These are phyloP conservation scores for Aspergillus eucalypticola DNA, from an alignment of 2,329 filamentous ascomycete genomes.

Conservation along the genomic window DNA sequence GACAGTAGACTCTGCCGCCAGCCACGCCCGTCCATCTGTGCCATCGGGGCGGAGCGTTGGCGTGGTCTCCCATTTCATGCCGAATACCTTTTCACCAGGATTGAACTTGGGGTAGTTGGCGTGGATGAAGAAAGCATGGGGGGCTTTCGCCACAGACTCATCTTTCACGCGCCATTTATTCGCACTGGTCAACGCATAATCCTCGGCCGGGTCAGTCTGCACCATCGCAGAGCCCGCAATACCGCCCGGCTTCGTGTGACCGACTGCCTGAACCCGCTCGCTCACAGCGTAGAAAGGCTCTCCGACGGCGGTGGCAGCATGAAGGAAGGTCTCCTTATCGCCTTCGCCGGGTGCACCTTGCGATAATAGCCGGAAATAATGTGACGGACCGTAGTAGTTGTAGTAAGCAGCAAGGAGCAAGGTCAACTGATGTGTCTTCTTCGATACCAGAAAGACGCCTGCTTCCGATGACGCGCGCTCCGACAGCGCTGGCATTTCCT, in stretches of 20 bases:
- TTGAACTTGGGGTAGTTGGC: slow-evolving; percentile 47
- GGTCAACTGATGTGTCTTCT: slow-evolving; percentile 36
- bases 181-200: slow-evolving; percentile 35
- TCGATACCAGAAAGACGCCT: slow-evolving; percentile 39
- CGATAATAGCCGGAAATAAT: slow-evolving; percentile 41
- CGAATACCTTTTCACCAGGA: slow-evolving; percentile 42
- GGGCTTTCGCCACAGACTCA: slow-evolving; percentile 30
- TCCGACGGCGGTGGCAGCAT: slow-evolving; percentile 35
- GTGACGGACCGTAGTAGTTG: slow-evolving; percentile 38
- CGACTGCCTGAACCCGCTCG: slow-evolving; percentile 38
- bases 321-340: slow-evolving; percentile 43
- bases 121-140: slow-evolving; percentile 43
- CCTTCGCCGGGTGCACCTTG: slow-evolving; percentile 43
- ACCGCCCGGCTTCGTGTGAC: slow-evolving; percentile 30
- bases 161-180: slow-evolving; percentile 38
- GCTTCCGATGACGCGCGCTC: slow-evolving; percentile 40
- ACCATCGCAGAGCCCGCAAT: slow-evolving; percentile 40
- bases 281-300: slow-evolving; percentile 40
- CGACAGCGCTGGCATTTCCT: slow-evolving; percentile 34
- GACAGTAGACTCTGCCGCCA: slow-evolving; percentile 34
- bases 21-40: slow-evolving; percentile 40
- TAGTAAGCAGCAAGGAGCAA: slow-evolving; percentile 41
- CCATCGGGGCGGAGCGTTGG: slow-evolving; percentile 40
- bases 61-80: slow-evolving; percentile 38
- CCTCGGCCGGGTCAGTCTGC: slow-evolving; percentile 42